These are phyloP conservation scores for Ophiostoma pallidulum DNA, from an alignment of 2,329 filamentous ascomycete species.

Conservation along the genomic window DNA sequence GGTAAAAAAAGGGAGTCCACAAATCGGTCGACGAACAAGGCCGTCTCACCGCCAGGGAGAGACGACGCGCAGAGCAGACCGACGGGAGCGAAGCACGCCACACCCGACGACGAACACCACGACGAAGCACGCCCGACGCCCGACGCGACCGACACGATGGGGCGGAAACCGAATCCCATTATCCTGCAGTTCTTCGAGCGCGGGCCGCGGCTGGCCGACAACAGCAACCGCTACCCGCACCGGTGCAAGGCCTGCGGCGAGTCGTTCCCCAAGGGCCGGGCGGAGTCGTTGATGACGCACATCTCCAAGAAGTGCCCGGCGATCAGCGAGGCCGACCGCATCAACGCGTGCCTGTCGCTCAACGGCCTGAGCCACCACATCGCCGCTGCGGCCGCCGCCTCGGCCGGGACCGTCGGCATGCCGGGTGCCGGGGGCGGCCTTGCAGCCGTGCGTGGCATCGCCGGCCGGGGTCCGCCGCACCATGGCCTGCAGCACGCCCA, in stretches of 20 bases:
- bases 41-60: conserved; percentile 9
- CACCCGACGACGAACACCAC: neutral
- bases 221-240: conserved; percentile 85
- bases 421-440: conserved; percentile 14
- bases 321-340: conserved; percentile 63
- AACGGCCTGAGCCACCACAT: conserved; percentile 49
- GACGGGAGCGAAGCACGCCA: no score
- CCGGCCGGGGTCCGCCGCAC: conserved; percentile 7
- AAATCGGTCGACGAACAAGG: conserved; percentile 1
- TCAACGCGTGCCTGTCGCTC: conserved; percentile 63
- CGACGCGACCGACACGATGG: conserved; percentile 45
- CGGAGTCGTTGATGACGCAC: conserved; percentile 72
- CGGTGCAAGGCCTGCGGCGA: conserved; percentile 84
- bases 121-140: neutral
- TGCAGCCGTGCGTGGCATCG: neutral
- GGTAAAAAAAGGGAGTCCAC: conserved; percentile 9
- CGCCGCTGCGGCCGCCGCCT: conserved; percentile 17
- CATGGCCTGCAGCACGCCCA: conserved; percentile 5
- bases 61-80: neutral
- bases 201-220: conserved; percentile 76
- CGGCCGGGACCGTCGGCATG: conserved; percentile 18
- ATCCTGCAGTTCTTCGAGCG: conserved; percentile 84
- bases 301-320: conserved; percentile 80
- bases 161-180: conserved; percentile 72
- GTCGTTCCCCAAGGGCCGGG: conserved; percentile 81